phyloP scores from a whole-genome alignment of 768 basidiomycete species.

The Cystobasidium onofrii region DNA sequence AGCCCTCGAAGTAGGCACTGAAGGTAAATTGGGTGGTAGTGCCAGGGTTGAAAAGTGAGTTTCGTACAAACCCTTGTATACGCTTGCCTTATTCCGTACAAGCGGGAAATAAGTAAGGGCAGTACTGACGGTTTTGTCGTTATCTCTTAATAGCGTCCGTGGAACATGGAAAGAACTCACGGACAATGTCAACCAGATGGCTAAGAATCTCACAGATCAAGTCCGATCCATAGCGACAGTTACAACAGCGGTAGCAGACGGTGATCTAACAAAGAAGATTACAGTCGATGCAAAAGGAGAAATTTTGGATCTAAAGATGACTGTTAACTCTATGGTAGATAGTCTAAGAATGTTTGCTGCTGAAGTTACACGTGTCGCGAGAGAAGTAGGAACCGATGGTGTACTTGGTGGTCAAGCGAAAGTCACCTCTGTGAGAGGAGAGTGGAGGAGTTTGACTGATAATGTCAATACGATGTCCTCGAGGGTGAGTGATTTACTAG shows the following conservation, averaged over 20 bases:
- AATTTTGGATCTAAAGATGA: constrained; percentile 55
- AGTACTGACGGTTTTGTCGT: constrained; percentile 42
- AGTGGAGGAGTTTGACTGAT: constrained; percentile 80
- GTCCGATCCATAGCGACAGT: constrained; percentile 52
- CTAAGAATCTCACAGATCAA: constrained; percentile 42
- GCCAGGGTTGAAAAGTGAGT: constrained; percentile 46
- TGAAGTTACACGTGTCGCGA: constrained; percentile 75
- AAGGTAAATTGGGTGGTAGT: constrained; percentile 46
- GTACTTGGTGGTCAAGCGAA: constrained; percentile 83
- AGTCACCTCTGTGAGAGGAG: constrained; percentile 84
- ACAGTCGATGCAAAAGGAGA: constrained; percentile 77
- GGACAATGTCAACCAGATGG: constrained; percentile 44
- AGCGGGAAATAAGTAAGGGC: too few species aligned
- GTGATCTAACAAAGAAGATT: constrained; percentile 83
- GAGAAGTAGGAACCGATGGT: constrained; percentile 84
- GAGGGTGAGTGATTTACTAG: constrained; percentile 27
- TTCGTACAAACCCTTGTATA: too few species aligned
- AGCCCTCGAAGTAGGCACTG: constrained; percentile 50
- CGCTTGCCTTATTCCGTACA: too few species aligned
- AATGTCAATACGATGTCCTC: constrained; percentile 63
- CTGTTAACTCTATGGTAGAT: constrained; percentile 85
- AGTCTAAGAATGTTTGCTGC: constrained; percentile 76
- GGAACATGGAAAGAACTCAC: constrained; percentile 37
- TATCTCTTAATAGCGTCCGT: background rate
- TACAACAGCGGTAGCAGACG: constrained; percentile 79